Conservation (phyloP, 73 alveolate species). For the Tetrahymena elliotti region DNA sequence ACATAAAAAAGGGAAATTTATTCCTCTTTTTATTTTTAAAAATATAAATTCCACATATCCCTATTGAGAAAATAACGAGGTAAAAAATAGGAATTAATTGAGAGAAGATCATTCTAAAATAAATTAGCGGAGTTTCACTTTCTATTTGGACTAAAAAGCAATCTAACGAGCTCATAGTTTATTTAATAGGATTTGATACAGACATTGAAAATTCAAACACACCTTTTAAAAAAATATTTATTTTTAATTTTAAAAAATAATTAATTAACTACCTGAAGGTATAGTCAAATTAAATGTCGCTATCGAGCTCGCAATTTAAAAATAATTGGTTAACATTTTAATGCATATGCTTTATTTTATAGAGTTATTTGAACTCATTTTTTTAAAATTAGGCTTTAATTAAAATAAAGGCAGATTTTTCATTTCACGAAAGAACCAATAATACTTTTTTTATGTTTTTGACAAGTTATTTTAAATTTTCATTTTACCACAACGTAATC, state of each 20-base stretch:
- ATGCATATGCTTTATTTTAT: neutral
- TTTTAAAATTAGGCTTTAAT: neutral
- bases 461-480: neutral
- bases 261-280: neutral
- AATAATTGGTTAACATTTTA: conserved; percentile 8
- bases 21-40: neutral
- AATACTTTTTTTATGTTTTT: neutral
- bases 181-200: neutral
- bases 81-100: neutral
- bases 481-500: neutral
- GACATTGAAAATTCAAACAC: conserved; percentile 6
- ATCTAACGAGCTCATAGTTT: neutral
- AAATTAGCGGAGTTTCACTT: neutral
- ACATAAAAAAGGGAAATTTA: neutral
- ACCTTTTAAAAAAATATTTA: neutral
- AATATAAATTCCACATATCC: neutral
- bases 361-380: neutral
- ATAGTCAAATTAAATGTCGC: conserved; percentile 1
- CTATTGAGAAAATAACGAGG: neutral
- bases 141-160: neutral
- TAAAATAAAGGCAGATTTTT: neutral
- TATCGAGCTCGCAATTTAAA: conserved; percentile 15
- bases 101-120: neutral
- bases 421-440: neutral
- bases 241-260: neutral